Percentiles rank a stretch among this genome's conserved stretches.
phyloP scores from a whole-genome alignment of 2,329 filamentous ascomycete species.

The Ascochyta clinopodiicola region DNA sequence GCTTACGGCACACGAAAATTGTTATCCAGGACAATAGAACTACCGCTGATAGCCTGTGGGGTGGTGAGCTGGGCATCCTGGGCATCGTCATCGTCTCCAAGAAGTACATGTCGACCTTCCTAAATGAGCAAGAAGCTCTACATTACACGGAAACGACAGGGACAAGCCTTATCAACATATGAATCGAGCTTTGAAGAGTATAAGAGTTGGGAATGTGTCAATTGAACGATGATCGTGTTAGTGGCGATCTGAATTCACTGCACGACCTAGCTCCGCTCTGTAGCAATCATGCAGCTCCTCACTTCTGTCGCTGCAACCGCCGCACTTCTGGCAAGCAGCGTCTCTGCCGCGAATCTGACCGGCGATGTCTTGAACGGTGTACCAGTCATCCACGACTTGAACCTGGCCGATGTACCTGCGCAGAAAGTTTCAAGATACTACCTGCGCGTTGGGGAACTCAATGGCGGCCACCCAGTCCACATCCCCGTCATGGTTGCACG shows the following conservation, averaged over 20 bases:
- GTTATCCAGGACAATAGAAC: constrained; percentile 6
- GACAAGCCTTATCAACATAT: constrained; percentile 24
- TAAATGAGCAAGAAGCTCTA: constrained; percentile 32
- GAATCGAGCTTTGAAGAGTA: background rate
- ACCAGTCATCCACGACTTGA: constrained; percentile 42
- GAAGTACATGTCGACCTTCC: constrained; percentile 34
- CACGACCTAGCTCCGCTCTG: background rate
- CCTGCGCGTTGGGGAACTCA: constrained; percentile 47
- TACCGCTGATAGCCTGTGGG: constrained; percentile 17
- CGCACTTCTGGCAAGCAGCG: constrained; percentile 26
- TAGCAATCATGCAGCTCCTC: constrained; percentile 32
- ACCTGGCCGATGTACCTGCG: constrained; percentile 46
- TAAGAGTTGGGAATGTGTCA: constrained; percentile 6
- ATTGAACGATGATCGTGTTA: background rate
- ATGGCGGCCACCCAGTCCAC: constrained; percentile 48
- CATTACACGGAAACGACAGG: constrained; percentile 1
- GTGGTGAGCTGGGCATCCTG: constrained; percentile 23
- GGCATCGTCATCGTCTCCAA: constrained; percentile 37
- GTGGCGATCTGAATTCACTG: background rate
- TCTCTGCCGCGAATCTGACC: constrained; percentile 36
- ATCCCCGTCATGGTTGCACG: constrained; percentile 49
- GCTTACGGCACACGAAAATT: background rate
- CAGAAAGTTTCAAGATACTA: constrained; percentile 48
- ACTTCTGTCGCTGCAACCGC: constrained; percentile 24
- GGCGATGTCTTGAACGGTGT: constrained; percentile 44